Evolutionary conservation across 2,329 filamentous ascomycete genomes (phyloP), one percentile per base, ranked within the genome.

Genomic region (Paraphaeosphaeria sporulosa): DNA sequence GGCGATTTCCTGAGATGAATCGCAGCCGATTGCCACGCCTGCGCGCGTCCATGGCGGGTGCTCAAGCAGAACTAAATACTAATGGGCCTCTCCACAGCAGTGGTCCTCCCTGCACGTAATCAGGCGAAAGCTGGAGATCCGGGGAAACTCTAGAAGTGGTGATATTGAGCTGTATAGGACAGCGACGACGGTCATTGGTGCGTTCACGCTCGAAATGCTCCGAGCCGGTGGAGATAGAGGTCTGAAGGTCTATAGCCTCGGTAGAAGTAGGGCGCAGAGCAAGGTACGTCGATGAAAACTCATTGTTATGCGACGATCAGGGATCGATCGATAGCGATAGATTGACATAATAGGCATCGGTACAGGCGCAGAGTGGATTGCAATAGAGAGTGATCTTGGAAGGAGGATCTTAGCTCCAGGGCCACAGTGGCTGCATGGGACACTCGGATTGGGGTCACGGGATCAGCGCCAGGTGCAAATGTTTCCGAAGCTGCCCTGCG

Each of bases 121-220:
- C 23, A 42, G 34, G 36, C 49, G 21, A 52, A n/a, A 27, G 30
- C 17, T 42, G 48, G 9, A 36, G 42, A 53, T 43, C 36, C 50
- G 36, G 50, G 50, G 50, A 43, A 30, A 43, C 8, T 53, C 21
- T 13, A 43, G 36, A 30, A 15, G 38, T 42, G 38, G 43, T 17
- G 50, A 53, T 32, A 53, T 53, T 53, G 50, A 38, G 23, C n/a
- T 10, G 21, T 15, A n/a, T 43, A 10, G 38, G 21, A 44, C 19
- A 5, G 8, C 15, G 25, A 17, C 17, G 43, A 13, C 17, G 43
- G 15, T 43, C 23, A 53, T 53, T 53, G 50, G 50, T 53, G 50
- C 50, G 17, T 53, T 43, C 21, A 21, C 50, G 50, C 30, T 53
- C 15, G 36, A 53, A 44, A 43, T 53, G 50, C 38, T 53, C 50